phyloP scores from a whole-genome alignment of 257 asterid genomes.

The Mitragyna speciosa region DNA sequence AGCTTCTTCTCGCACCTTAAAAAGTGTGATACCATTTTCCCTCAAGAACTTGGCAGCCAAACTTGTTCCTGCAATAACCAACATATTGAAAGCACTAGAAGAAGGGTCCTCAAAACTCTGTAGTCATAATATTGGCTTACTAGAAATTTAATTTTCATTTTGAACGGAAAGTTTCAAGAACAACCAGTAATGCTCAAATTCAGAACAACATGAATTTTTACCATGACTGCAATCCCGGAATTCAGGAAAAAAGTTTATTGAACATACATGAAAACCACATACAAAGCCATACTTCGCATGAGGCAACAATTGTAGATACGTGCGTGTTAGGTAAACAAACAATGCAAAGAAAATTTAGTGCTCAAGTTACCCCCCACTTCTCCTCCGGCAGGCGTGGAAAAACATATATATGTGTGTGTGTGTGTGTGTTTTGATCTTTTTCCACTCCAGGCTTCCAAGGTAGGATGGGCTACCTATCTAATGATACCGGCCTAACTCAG shows the following conservation, averaged over 20 bases:
- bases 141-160: neutral
- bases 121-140: neutral
- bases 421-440: too few relatives aligned
- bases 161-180: neutral
- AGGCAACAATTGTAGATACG: neutral
- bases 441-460: too few relatives aligned
- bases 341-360: neutral
- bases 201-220: neutral
- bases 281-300: neutral
- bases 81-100: neutral
- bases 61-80: conserved; percentile 71
- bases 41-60: conserved; percentile 79
- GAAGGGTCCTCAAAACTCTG: neutral
- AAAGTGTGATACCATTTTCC: conserved; percentile 65
- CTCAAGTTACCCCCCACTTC: neutral
- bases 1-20: conserved; percentile 72
- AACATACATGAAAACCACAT: neutral
- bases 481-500: too few relatives aligned
- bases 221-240: neutral
- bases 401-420: too few relatives aligned
- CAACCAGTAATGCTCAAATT: neutral
- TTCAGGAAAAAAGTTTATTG: neutral
- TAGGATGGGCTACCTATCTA: too few relatives aligned
- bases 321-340: neutral
- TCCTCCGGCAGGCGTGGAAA: too few relatives aligned